Evolutionary conservation across 2,329 filamentous ascomycete genomes (phyloP), one percentile per base, ranked within the genome.

Genomic region (Aspergillus ochraceus): DNA sequence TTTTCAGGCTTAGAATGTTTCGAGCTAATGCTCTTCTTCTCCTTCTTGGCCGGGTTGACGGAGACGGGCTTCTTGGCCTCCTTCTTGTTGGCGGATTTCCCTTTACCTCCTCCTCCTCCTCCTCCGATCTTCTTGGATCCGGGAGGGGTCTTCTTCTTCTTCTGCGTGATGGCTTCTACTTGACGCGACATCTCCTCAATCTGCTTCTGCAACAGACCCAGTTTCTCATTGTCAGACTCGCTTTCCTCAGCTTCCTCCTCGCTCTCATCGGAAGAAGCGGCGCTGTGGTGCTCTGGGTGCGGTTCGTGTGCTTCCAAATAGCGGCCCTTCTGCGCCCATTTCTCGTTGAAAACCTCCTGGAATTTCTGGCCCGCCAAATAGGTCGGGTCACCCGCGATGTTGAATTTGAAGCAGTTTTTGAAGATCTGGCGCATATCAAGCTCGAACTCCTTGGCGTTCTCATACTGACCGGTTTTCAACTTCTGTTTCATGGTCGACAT

Each of bases 361-460:
- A 96, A 80, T 60, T 87, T 80, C 66, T 90, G 87, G 12, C 91
- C 94, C 65, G 89, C 82, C 30, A 82, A 74, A 59, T 91, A 88
- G 17, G 96, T 90, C 0, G 87, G 83, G 63, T 96, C 92, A 9
- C 87, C 88, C 0, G 84, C 80, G n/a, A 88, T 86, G 68, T 99
- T 99, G 84, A 98, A 99, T 64, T 89, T 89, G 80, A 88, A 92
- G 75, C 94, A 97, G 74, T 99, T 99, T 67, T 86, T 83, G 70
- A 97, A 89, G 66, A 98, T 93, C 58, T 92, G 84, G 52, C 87
- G 85, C 57, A 97, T 86, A 70, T 96, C 93, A 60, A 84, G 84
- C 70, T 96, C 90, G 68, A 98, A 92, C 50, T 97, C 93, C 74
- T 92, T 92, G 1, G 91, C 84, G 58, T 84, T 91, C 65, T 87